Evolutionary conservation across 371 early-diverging fungal genomes (phyloP).

Genomic region (Conidiobolus incongruus): DNA sequence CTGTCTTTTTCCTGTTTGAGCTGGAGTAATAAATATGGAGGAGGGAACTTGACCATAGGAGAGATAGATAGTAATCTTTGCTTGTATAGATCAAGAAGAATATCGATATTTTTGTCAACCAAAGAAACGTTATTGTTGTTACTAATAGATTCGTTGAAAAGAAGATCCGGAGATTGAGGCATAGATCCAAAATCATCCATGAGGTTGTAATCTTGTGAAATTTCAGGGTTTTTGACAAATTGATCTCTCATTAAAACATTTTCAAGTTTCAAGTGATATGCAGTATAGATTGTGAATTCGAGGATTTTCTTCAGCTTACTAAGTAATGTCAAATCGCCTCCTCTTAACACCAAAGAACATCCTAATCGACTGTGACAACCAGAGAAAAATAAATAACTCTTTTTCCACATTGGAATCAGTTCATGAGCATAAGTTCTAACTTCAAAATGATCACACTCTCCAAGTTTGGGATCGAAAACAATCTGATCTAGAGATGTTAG

Average conservation of each 20-base stretch:
- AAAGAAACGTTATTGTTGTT: background rate
- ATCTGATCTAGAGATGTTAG: constrained; percentile 59
- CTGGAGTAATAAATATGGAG: constrained; percentile 51
- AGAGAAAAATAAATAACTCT: constrained; percentile 67
- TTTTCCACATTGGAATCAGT: constrained; percentile 44
- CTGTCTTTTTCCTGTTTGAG: constrained; percentile 36
- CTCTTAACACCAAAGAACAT: constrained; percentile 73
- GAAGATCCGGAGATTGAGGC: too few relatives aligned
- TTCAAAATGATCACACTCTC: constrained; percentile 49
- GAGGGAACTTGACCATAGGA: constrained; percentile 51
- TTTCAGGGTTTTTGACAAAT: constrained; percentile 16
- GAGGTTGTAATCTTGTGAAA: background rate
- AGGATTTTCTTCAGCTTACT: constrained; percentile 47
- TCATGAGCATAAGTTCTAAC: constrained; percentile 54
- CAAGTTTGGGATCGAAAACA: constrained; percentile 30
- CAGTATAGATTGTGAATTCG: constrained; percentile 54
- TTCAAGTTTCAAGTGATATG: constrained; percentile 62
- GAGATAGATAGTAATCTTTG: constrained; percentile 53
- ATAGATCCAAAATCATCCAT: too few relatives aligned
- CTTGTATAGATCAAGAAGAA: constrained; percentile 21
- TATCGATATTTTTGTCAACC: constrained; percentile 5
- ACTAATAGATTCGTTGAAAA: background rate
- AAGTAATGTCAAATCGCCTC: constrained; percentile 31
- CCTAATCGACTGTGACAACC: constrained; percentile 57
- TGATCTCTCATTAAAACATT: constrained; percentile 50